These are phyloP conservation scores for Colletotrichum noveboracense DNA, from an alignment of 2,329 filamentous ascomycete species.

Conservation along the genomic window DNA sequence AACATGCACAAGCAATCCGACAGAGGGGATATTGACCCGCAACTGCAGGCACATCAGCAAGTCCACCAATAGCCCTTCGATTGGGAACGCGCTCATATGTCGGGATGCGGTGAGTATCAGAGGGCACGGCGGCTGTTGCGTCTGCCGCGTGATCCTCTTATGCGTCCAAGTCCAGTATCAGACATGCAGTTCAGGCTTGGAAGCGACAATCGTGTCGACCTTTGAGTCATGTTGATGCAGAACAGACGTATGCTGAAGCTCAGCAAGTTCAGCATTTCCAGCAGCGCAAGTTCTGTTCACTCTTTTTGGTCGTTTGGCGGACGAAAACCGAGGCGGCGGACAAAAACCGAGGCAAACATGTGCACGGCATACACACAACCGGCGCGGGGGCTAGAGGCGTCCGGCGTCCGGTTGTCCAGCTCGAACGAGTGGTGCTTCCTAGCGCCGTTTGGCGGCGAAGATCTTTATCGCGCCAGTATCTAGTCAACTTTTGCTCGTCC, in stretches of 20 bases:
- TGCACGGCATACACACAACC: neutral
- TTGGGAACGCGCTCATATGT: neutral
- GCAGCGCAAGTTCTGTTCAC: neutral
- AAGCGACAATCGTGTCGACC: neutral
- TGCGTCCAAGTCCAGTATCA: neutral
- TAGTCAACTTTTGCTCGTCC: neutral
- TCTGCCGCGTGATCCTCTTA: neutral
- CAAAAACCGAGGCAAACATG: neutral
- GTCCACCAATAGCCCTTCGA: conserved; percentile 6
- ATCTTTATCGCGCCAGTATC: neutral
- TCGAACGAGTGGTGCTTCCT: neutral
- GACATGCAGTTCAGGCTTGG: neutral
- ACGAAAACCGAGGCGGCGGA: neutral
- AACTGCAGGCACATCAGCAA: conserved; percentile 7
- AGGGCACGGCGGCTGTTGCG: neutral
- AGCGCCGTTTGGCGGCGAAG: neutral
- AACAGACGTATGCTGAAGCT: neutral
- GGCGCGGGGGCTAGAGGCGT: neutral
- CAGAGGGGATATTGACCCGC: conserved; percentile 15
- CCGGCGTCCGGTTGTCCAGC: neutral
- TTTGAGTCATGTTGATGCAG: conserved; percentile 14
- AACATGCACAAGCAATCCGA: conserved; percentile 11
- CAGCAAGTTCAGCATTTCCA: neutral
- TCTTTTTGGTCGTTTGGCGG: neutral
- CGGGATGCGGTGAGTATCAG: conserved; percentile 9